Evolutionary conservation across 2,329 filamentous ascomycete species (phyloP), one percentile per base, ranked within the genome.

Genomic region (Simplicillium aogashimaense): DNA sequence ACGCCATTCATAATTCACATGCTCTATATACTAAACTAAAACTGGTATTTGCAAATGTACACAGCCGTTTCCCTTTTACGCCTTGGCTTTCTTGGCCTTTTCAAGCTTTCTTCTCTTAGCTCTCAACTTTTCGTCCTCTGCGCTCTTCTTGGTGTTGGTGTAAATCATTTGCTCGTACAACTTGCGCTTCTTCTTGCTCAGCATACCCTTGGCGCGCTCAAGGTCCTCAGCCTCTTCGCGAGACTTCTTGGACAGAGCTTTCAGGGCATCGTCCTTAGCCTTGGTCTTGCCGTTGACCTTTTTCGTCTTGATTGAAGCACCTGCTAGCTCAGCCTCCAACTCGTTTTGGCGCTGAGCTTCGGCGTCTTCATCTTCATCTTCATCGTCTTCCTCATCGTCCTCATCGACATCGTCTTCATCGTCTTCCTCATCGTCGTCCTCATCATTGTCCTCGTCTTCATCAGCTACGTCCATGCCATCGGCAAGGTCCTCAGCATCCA

Each of bases 161-260:
- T 94, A 94, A 57, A 88, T 74, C 86, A 98, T 98, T 70, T 95
- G 92, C 71, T 97, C 92, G 50, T 90, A 83, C 55, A 95, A 69
- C 79, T 95, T 95, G 55, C 92, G 76, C 80, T 97, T 98, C 77
- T 94, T 92, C 64, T 94, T 86, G 63, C 84, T 86, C 71, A 97
- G 81, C 92, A 98, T 98, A 69, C 94, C 92, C 78, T 95, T 95
- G 60, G 86, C 83, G 47, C 90, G 76, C 63, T 95, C 88, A 43
- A 94, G 64, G 53, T 97, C 89, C 63, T 97, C 92, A 4, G 83
- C 81, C 57, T 92, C 85, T 54, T 80, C 73, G 44, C 78, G 76
- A 29, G 78, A 76, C 64, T 85, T 81, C 67, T 82, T 83, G 50
- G 76, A 72, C 25, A 81, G 68, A 52, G 77, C 77, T 56, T 85